Percentiles rank a stretch among this genome's conserved stretches.
phyloP scores from a whole-genome alignment of 169 alveolate species.

The Eimeria brunetti region DNA sequence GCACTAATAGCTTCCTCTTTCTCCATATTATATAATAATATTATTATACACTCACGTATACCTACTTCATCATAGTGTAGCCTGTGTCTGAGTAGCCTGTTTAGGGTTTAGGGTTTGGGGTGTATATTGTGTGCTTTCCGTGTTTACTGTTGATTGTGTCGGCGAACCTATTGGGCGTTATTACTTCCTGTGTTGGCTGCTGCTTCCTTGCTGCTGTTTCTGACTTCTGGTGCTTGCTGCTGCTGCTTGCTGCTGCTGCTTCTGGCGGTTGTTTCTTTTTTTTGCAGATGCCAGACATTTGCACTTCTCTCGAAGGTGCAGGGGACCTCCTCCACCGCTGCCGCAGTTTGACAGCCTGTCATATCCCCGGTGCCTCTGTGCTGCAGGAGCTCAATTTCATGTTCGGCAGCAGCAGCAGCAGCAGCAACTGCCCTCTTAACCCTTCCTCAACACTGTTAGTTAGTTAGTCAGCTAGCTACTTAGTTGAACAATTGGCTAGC shows the following conservation, averaged over 20 bases:
- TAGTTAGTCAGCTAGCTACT: neutral
- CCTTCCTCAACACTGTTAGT: neutral
- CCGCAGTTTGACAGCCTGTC: neutral
- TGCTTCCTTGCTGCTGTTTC: slow-evolving; percentile 12
- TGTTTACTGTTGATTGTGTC: neutral
- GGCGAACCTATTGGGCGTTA: too few relatives aligned
- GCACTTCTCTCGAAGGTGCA: neutral
- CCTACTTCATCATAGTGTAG: too few relatives aligned
- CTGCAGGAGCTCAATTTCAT: neutral
- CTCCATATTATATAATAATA: neutral
- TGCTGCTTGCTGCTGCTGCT: neutral
- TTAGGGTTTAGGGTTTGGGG: too few relatives aligned
- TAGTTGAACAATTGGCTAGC: neutral
- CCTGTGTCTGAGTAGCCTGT: neutral
- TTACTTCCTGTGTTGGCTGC: neutral
- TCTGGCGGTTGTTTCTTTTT: neutral
- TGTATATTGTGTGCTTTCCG: neutral
- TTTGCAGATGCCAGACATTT: neutral
- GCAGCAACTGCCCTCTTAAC: neutral
- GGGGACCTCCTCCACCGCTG: slow-evolving; percentile 15
- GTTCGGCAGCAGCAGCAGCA: neutral
- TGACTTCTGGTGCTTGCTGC: neutral
- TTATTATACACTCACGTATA: too few relatives aligned
- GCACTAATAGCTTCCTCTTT: neutral
- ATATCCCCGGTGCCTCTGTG: slow-evolving; percentile 9